Conservation (phyloP, 2,329 filamentous ascomycete species). For the Dothidotthia symphoricarpi region DNA sequence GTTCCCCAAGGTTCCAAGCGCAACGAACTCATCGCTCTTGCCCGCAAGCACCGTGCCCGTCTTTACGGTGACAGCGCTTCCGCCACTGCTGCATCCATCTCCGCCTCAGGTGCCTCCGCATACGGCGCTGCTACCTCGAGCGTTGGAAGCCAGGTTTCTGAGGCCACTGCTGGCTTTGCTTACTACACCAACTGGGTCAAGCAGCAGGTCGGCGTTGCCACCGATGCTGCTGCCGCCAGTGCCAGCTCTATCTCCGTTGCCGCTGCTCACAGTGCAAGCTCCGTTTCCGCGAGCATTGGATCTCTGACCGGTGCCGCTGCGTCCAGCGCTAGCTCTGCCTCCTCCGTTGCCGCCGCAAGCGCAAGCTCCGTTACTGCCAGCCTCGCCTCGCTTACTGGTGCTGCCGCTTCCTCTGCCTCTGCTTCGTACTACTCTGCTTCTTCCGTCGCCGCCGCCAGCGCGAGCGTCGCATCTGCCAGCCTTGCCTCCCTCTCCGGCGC, state of each 20-base stretch:
- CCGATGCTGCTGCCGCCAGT: constrained; percentile 24
- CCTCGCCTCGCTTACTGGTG: constrained; percentile 34
- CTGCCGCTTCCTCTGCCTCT: constrained; percentile 34
- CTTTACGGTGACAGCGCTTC: constrained; percentile 64
- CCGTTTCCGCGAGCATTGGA: constrained; percentile 26
- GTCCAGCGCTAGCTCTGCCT: constrained; percentile 34
- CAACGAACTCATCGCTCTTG: constrained; percentile 85
- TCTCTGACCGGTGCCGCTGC: constrained; percentile 22
- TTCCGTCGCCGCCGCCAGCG: constrained; percentile 34
- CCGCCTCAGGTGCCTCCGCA: constrained; percentile 58
- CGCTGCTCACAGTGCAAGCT: constrained; percentile 21
- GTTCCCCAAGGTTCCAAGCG: constrained; percentile 89
- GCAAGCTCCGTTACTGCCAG: constrained; percentile 33
- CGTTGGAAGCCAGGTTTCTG: constrained; percentile 72
- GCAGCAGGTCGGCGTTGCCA: constrained; percentile 47
- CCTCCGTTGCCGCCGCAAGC: constrained; percentile 36
- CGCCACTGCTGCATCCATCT: constrained; percentile 40
- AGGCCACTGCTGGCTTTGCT: constrained; percentile 57
- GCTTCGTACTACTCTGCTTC: constrained; percentile 36
- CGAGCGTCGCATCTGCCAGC: constrained; percentile 14
- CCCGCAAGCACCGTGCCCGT: constrained; percentile 79
- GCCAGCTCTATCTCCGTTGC: constrained; percentile 25
- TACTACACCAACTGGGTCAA: constrained; percentile 43
- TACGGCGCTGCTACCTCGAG: constrained; percentile 45
- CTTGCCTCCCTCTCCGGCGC: constrained; percentile 24